Base-by-base conservation (phyloP, 805 yeast species). In the Lipomyces sp. region DNA sequence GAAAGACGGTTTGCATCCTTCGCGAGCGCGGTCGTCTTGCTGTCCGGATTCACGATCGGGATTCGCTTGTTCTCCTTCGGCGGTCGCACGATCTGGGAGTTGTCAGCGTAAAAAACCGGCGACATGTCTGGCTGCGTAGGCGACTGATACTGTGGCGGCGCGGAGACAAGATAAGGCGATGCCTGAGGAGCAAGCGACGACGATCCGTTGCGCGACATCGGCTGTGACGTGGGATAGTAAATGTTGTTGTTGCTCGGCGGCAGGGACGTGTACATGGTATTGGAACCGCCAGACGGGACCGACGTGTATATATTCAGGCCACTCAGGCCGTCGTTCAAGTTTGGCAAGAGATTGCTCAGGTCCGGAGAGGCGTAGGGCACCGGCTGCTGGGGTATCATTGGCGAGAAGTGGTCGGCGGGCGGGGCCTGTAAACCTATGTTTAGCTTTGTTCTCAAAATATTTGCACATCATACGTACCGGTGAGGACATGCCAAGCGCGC, bases 31-130 rank as follows among this genome's bases (percentile, higher is more conserved):
- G 42, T 22, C 14, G 31, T 10, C 23, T 39, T 41, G 16, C 47
- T 42, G 14, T 36, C 34, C 3, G 58, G 55, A 50, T 53, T 42
- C 13, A 50, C 43, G 21, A 50, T 53, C 18, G 58, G 54, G 28
- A 53, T 53, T 14, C 58, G 47, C 45, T 51, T 50, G 34, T 44
- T 53, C 38, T 46, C 58, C n/a, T 38, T 39, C 3, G 55, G 52
- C 13, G 52, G 52, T 7, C 44, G 43, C 22, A 48, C 42, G 31
- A 44, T 44, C 2, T 38, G 36, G n/a, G 21, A 43, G 8, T 32
- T 24, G 21, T 48, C 49, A 18, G 16, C 11, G 28, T 8, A 11
- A 4, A 19, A 14, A 18, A 5, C 10, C 11, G 34, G 47, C 6
- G 29, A 6, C 38, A 16, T 34, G 6, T 19, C 19, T 7, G 11